These are phyloP conservation scores for Boletus vermiculosoides DNA, from an alignment of 768 basidiomycete genomes.

Conservation along the genomic window DNA sequence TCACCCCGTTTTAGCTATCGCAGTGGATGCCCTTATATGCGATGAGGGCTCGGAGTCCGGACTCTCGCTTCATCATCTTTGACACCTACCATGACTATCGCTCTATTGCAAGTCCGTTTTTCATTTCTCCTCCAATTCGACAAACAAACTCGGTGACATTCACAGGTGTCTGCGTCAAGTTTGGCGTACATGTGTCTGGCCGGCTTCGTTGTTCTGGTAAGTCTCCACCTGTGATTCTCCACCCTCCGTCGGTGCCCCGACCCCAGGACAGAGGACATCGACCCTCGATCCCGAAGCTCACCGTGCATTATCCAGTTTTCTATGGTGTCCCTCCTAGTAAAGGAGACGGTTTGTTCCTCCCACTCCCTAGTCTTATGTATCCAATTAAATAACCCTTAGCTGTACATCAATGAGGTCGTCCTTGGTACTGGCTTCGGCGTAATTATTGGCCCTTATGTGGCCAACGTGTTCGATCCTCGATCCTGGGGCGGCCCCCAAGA, in stretches of 20 bases:
- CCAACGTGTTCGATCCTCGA: slow-evolving; percentile 72
- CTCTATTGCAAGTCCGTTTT: slow-evolving; percentile 28
- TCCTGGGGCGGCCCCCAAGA: slow-evolving; percentile 62
- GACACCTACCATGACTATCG: slow-evolving; percentile 15
- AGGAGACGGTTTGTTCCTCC: slow-evolving; percentile 59
- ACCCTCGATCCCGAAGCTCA: neutral
- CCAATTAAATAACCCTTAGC: slow-evolving; percentile 32
- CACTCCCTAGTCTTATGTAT: neutral
- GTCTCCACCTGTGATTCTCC: slow-evolving; percentile 6
- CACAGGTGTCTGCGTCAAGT: slow-evolving; percentile 50
- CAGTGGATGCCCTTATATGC: too few relatives aligned
- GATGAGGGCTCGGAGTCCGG: too few relatives aligned
- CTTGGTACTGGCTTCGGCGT: slow-evolving; percentile 72
- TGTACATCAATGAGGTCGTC: slow-evolving; percentile 93
- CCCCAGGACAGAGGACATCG: neutral
- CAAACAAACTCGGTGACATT: slow-evolving; percentile 25
- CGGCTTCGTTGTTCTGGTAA: slow-evolving; percentile 50
- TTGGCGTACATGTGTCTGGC: slow-evolving; percentile 65
- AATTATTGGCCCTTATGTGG: slow-evolving; percentile 69
- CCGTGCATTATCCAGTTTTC: slow-evolving; percentile 57
- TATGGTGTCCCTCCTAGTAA: slow-evolving; percentile 76
- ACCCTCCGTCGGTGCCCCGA: neutral
- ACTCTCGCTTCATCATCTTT: too few relatives aligned
- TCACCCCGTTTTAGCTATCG: too few relatives aligned
- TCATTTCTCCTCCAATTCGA: neutral